phyloP scores from a whole-genome alignment of 306 rosid genomes.

The Morella rubra region DNA sequence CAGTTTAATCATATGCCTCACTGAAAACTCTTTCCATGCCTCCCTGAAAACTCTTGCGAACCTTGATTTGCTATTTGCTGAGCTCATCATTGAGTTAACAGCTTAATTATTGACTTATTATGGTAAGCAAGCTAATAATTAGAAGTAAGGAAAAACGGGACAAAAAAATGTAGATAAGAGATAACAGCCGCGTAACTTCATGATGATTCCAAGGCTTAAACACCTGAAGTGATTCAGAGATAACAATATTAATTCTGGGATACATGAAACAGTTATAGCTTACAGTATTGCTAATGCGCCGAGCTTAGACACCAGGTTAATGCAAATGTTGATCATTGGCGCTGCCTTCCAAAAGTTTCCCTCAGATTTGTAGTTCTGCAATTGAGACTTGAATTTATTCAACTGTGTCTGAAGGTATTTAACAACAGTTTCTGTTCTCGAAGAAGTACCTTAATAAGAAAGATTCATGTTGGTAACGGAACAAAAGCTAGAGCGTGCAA shows the following conservation, averaged over 20 bases:
- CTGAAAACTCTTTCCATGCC: too few species aligned
- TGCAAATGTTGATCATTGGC: slow-evolving; percentile 15
- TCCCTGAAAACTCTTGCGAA: neutral
- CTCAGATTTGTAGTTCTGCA: slow-evolving; percentile 33
- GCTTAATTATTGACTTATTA: neutral
- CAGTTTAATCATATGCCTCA: too few species aligned
- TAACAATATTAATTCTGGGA: too few species aligned
- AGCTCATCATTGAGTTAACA: neutral
- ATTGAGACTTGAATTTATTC: neutral
- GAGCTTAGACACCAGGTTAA: neutral
- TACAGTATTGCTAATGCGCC: slow-evolving; percentile 3
- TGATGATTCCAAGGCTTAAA: neutral
- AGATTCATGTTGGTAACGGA: slow-evolving; percentile 29
- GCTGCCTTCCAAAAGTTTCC: slow-evolving; percentile 25
- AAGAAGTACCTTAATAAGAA: slow-evolving; percentile 27
- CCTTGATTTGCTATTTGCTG: neutral
- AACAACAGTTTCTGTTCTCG: neutral
- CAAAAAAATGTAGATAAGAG: neutral
- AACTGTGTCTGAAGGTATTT: neutral
- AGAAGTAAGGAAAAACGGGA: neutral
- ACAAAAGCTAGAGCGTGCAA: slow-evolving; percentile 31
- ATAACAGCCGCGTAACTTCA: neutral
- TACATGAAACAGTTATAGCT: neutral
- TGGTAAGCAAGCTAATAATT: neutral
- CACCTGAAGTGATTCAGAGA: neutral